Base-by-base conservation (phyloP, 2,329 filamentous ascomycete species). In the Aspergillus sp. region DNA sequence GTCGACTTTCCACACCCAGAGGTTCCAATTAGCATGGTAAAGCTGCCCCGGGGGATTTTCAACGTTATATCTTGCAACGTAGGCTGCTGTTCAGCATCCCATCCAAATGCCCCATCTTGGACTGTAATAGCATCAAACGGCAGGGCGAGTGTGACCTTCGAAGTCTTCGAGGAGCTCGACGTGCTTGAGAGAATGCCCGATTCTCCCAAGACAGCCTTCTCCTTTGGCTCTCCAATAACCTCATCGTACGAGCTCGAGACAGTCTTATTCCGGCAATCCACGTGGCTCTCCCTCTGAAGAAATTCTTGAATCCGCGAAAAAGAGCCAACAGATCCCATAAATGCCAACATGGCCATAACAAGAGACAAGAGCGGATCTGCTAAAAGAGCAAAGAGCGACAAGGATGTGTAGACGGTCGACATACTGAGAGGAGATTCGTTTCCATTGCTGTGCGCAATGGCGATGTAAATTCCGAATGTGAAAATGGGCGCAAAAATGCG, bases 1-100 rank as follows among this genome's bases (percentile, higher is more conserved):
- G 68, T 70, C 13, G 69, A 71, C 37, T 73, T 74, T 3, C 69
- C 70, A 37, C 64, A 70, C 4, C 67, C 69, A 15, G 69, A 65
- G 11, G 69, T 68, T 11, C 68, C 69, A 34, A 71, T 55, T 7
- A 72, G 45, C 47, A 70, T 64, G 15, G 63, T 67, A 30, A 70
- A 56, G 36, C 61, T 64, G 22, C 58, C 57, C 13, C 57, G 57
- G 15, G 61, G 53, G 19, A 70, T 51, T 5, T 43, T 49, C 20
- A 69, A 41, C 5, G 54, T 60, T 34, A 69, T 59, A 11, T 53
- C 49, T 22, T 62, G 59, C 25, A 71, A 40, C 13, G 59, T 44
- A 1, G 67, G 52, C 3, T 57, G 52, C 27, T 63, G 60, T 14
- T 61, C 53, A 4, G 48, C 41, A 24, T 67, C 60, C 67, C 68